Conservation (phyloP, 805 yeast genomes). For the Lipomyces sp. region DNA sequence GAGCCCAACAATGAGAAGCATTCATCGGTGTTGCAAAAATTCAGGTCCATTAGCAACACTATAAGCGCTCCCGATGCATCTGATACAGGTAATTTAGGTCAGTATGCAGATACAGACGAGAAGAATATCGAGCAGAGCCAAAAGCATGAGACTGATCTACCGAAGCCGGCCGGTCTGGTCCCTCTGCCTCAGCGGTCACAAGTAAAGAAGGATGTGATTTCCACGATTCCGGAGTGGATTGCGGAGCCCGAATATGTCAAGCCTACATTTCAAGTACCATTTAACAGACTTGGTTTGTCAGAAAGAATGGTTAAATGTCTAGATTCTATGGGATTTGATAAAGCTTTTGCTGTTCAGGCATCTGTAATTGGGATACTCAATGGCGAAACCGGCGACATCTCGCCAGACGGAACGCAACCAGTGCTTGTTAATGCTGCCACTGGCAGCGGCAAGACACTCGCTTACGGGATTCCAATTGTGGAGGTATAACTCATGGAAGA, state of each 20-base stretch:
- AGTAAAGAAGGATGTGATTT: conserved; percentile 51
- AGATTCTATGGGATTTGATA: conserved; percentile 50
- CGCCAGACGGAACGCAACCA: conserved; percentile 54
- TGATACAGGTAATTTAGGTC: background rate
- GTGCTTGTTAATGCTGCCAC: conserved; percentile 90
- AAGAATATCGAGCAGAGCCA: conserved; percentile 28
- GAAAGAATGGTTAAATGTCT: conserved; percentile 55
- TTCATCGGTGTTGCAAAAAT: conserved; percentile 8
- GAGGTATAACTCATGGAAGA: conserved; percentile 47
- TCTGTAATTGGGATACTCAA: conserved; percentile 63
- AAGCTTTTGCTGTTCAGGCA: conserved; percentile 79
- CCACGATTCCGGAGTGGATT: conserved; percentile 60
- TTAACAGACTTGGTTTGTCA: conserved; percentile 55
- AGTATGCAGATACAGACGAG: conserved; percentile 22
- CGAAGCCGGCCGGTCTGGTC: conserved; percentile 48
- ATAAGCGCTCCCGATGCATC: background rate
- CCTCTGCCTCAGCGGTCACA: conserved; percentile 85
- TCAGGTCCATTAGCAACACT: conserved; percentile 5
- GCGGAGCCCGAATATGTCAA: conserved; percentile 63
- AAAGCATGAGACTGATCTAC: background rate
- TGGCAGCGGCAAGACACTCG: conserved; percentile 94
- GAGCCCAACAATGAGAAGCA: conserved; percentile 3
- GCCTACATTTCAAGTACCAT: conserved; percentile 55
- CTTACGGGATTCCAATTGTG: conserved; percentile 82
- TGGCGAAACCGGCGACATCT: conserved; percentile 48